Evolutionary conservation across 2,329 filamentous ascomycete species (phyloP).

Genomic region (Neofusicoccum umdonicola): DNA sequence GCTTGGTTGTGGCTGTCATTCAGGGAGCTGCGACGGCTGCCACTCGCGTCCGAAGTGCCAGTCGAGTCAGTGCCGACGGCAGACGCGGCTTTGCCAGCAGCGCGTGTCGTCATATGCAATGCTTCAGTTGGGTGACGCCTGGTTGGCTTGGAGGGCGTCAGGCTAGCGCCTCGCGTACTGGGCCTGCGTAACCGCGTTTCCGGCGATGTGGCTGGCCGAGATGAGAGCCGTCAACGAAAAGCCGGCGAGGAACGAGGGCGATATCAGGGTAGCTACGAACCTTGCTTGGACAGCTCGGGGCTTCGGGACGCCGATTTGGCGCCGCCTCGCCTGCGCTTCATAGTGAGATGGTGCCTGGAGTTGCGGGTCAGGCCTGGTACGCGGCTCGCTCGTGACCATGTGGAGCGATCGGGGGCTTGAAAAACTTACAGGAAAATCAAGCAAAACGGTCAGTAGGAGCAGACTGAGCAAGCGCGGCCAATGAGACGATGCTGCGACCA

Average conservation of each 20-base stretch:
- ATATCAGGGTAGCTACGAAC: neutral
- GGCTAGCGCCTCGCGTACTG: slow-evolving; percentile 34
- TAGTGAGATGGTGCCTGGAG: slow-evolving; percentile 2
- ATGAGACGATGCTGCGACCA: neutral
- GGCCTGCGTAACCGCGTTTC: slow-evolving; percentile 30
- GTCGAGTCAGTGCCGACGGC: slow-evolving; percentile 31
- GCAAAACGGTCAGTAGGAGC: neutral
- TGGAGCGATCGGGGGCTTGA: neutral
- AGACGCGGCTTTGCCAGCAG: slow-evolving; percentile 39
- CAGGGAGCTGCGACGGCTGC: slow-evolving; percentile 41
- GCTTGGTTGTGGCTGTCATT: slow-evolving; percentile 21
- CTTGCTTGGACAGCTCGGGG: slow-evolving; percentile 15
- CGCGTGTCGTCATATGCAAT: slow-evolving; percentile 50
- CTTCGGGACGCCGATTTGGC: slow-evolving; percentile 12
- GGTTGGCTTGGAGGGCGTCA: slow-evolving; percentile 33
- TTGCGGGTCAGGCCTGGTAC: neutral
- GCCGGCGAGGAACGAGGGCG: neutral
- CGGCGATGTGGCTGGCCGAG: slow-evolving; percentile 30
- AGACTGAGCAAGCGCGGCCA: neutral
- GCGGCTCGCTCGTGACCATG: slow-evolving; percentile 9
- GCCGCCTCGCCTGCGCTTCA: slow-evolving; percentile 16
- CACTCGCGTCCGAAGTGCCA: slow-evolving; percentile 33
- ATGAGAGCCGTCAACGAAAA: slow-evolving; percentile 11
- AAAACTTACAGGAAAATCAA: slow-evolving; percentile 1
- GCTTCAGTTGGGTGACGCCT: slow-evolving; percentile 46